These are phyloP conservation scores for Beauveria australis DNA, from an alignment of 2,329 filamentous ascomycete genomes.

Conservation along the genomic window DNA sequence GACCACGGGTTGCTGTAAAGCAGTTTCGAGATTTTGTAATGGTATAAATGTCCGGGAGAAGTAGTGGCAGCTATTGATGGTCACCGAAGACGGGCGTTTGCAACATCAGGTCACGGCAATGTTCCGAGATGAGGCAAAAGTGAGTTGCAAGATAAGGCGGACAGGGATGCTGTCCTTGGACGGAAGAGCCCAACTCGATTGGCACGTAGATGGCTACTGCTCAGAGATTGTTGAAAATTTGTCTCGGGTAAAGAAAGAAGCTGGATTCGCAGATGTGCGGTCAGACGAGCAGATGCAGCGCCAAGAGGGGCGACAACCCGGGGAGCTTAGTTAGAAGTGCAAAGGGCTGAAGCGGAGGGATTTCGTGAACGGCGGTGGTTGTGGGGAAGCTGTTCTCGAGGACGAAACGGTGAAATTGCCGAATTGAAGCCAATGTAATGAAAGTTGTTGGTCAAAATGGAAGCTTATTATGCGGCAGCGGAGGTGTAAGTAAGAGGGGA, in stretches of 20 bases:
- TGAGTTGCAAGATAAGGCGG: neutral
- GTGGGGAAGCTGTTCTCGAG: neutral
- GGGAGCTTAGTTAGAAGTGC: neutral
- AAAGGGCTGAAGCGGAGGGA: neutral
- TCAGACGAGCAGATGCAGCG: slow-evolving; percentile 2
- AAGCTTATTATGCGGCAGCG: neutral
- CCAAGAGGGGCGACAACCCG: neutral
- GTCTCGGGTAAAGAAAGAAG: neutral
- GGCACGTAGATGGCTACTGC: neutral
- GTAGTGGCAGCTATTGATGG: neutral
- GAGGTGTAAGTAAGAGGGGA: slow-evolving; percentile 1
- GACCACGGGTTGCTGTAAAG: slow-evolving; percentile 15
- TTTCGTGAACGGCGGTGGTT: neutral
- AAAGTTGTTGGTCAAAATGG: neutral
- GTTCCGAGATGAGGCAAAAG: slow-evolving; percentile 6
- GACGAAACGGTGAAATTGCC: neutral
- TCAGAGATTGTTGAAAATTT: neutral
- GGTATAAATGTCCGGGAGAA: neutral
- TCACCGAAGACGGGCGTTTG: slow-evolving; percentile 8
- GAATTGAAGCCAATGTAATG: neutral
- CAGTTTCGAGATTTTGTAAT: neutral
- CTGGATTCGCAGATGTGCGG: neutral
- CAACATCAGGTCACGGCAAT: neutral
- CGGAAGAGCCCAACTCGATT: neutral
- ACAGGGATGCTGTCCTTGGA: neutral